phyloP scores from a whole-genome alignment of 768 basidiomycete genomes.

The Cystofilobasidium capitatum region DNA sequence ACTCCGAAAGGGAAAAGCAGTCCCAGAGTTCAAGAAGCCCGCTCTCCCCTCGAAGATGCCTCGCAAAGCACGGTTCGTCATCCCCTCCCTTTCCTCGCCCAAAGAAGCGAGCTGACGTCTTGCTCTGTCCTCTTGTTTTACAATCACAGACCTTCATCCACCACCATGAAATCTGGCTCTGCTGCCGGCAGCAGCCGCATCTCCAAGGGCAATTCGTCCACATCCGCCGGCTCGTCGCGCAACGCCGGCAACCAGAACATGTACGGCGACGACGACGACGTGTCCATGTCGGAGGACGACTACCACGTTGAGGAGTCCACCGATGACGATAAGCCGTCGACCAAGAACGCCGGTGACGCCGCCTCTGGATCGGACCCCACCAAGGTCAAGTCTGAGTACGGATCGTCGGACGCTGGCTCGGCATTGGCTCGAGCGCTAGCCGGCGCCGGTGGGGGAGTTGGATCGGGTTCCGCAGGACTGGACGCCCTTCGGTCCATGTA shows the following conservation, averaged over 20 bases:
- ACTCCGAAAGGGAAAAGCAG: constrained; percentile 9
- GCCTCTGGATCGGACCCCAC: constrained; percentile 45
- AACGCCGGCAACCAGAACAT: constrained; percentile 4
- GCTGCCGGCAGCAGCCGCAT: background rate
- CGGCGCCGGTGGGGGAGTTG: constrained; percentile 11
- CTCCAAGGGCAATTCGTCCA: background rate
- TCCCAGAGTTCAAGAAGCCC: constrained; percentile 11
- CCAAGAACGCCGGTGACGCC: constrained; percentile 33
- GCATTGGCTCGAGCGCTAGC: background rate
- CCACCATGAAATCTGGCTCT: background rate
- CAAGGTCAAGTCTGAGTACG: constrained; percentile 19
- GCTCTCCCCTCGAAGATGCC: background rate
- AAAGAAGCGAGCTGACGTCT: background rate
- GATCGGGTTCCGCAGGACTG: constrained; percentile 3
- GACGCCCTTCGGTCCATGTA: background rate
- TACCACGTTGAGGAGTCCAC: constrained; percentile 33
- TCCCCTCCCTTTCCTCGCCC: background rate
- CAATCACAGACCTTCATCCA: background rate
- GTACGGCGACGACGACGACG: constrained; percentile 18
- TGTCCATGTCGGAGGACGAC: constrained; percentile 25
- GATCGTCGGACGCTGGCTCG: constrained; percentile 38
- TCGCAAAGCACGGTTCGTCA: constrained; percentile 11
- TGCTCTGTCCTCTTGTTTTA: background rate
- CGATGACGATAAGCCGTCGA: constrained; percentile 35
- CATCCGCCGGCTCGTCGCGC: constrained; percentile 12